Evolutionary conservation across 306 rosid genomes (phyloP), one percentile per base, ranked within the genome.

Genomic region (Neltuma alba): DNA sequence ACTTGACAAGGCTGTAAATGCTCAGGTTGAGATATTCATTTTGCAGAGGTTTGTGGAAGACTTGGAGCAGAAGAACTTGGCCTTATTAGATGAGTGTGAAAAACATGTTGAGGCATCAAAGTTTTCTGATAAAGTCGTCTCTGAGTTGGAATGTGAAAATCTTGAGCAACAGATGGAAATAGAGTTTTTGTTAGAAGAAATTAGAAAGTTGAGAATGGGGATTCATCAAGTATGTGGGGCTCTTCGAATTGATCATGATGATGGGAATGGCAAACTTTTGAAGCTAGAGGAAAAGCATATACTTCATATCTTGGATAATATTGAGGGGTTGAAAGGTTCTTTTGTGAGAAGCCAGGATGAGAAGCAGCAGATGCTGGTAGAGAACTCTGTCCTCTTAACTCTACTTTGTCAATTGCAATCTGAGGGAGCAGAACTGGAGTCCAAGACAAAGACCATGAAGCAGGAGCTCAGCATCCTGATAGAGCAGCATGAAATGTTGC

Each of bases 91-190:
- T 69, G 96, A 91, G 86, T 83, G 94, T 79, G 94, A 90, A 87
- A 93, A 91, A 78, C 96, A 88, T 4, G 70, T 86, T 15, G 97
- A 96, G 72, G 90, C 88, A 68, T 90, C 96, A 20, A 91, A 91
- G 42, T 85, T 90, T 80, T 91, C 98, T 27, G 94, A 92, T 77
- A 70, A 87, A 80, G 76, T 93, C 77, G 87, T 96, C 83, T 83
- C 93, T 15, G 99, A 96, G 87, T 84, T 96, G 94, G 99, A 96
- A 87, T 77, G 81, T 55, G 99, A 96, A 86, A 96, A 93, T 79
- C 97, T 96, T 55, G 94, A 89, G 91, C 97, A 93, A 54, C 98
- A 96, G 84, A 88, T 90, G 80, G 99, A 96, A 86, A 76, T 86
- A 37, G 94, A 96, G 79, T 91, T 82, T 85, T 80, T 96, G 86